These are phyloP conservation scores for Erodium texanum DNA, from an alignment of 441 rosid species.

Conservation along the genomic window DNA sequence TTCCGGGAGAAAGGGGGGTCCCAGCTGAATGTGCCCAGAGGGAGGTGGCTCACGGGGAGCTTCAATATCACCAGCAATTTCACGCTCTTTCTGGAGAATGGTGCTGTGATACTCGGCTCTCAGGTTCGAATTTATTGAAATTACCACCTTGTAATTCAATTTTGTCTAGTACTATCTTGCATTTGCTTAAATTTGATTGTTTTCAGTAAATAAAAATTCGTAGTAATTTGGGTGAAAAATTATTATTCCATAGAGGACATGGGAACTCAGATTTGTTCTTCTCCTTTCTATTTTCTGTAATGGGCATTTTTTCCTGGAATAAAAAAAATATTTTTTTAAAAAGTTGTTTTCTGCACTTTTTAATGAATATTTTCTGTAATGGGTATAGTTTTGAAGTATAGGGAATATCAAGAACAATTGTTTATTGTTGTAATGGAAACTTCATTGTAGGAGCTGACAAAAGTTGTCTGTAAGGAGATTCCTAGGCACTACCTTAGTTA, in stretches of 20 bases:
- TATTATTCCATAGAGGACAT: neutral
- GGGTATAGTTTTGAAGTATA: neutral
- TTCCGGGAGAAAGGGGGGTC: conserved; percentile 46
- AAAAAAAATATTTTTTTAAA: neutral
- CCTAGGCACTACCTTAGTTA: neutral
- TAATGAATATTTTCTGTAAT: conserved; percentile 2
- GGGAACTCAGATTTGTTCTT: neutral
- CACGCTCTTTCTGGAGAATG: conserved; percentile 66
- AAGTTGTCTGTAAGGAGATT: conserved; percentile 1
- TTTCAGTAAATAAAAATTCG: neutral
- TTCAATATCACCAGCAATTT: conserved; percentile 81
- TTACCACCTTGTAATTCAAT: neutral
- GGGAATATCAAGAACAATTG: neutral
- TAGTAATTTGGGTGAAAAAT: neutral
- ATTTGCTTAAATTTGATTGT: conserved; percentile 1
- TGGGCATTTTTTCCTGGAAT: neutral
- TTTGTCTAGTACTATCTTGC: neutral
- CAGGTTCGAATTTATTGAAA: conserved; percentile 32
- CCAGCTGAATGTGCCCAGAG: conserved; percentile 67
- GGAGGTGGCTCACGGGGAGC: conserved; percentile 80
- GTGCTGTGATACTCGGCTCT: conserved; percentile 73
- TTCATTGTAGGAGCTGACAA: conserved; percentile 1
- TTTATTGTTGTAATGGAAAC: conserved; percentile 1
- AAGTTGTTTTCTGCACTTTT: neutral
- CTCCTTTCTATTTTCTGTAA: neutral